phyloP scores from a whole-genome alignment of 805 yeast genomes.

The Nakazawaea wyomingensis region DNA sequence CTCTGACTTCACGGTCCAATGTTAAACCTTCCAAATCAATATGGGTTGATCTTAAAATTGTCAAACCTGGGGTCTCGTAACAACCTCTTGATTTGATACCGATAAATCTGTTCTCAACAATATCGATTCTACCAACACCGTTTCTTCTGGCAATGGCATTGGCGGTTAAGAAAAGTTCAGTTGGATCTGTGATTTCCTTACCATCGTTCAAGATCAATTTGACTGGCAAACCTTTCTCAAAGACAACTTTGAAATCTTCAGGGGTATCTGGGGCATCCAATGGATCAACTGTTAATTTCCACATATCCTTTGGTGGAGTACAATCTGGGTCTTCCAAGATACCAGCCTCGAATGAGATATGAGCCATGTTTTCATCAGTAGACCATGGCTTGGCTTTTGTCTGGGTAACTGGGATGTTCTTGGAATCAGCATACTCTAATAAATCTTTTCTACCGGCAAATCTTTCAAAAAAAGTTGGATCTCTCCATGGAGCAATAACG shows the following conservation, averaged over 20 bases:
- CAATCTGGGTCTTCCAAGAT: slow-evolving; percentile 97
- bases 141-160: slow-evolving; percentile 96
- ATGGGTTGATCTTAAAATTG: slow-evolving; percentile 89
- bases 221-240: slow-evolving; percentile 81
- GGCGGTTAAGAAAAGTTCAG: slow-evolving; percentile 87
- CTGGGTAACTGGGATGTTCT: slow-evolving; percentile 92
- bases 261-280: slow-evolving; percentile 90
- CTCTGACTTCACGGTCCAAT: slow-evolving; percentile 95
- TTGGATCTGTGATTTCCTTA: slow-evolving; percentile 72
- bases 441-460: slow-evolving; percentile 98
- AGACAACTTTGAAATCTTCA: slow-evolving; percentile 79
- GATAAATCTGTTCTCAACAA: slow-evolving; percentile 97
- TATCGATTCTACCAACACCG: slow-evolving; percentile 99
- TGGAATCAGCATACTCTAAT: slow-evolving; percentile 87
- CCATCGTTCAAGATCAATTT: slow-evolving; percentile 68
- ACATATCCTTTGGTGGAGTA: slow-evolving; percentile 99
- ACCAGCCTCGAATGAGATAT: slow-evolving; percentile 99
- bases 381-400: slow-evolving; percentile 99
- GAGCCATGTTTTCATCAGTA: slow-evolving; percentile 98
- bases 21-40: slow-evolving; percentile 96
- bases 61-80: slow-evolving; percentile 98
- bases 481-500: slow-evolving; percentile 99
- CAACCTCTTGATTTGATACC: slow-evolving; percentile 99
- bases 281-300: slow-evolving; percentile 98
- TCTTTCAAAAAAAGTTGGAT: slow-evolving; percentile 88